A percentile compares a stretch with the other conserved stretches of the same genome.
phyloP scores from a whole-genome alignment of 2,329 filamentous ascomycete genomes.

The Trichoderma asperellum region DNA sequence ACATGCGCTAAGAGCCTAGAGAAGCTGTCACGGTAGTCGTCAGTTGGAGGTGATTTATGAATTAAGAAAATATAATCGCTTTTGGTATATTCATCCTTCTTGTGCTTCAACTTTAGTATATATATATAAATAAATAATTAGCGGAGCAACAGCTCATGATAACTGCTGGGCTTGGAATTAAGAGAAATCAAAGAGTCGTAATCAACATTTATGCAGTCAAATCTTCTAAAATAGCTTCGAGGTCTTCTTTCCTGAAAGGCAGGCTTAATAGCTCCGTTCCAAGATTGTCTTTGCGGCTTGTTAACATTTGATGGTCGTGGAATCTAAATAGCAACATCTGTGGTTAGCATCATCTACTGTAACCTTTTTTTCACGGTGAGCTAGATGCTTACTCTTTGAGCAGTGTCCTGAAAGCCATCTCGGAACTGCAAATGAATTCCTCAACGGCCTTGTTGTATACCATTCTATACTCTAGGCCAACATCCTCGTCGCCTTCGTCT shows the following conservation, averaged over 20 bases:
- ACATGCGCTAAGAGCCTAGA: background rate
- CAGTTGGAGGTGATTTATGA: background rate
- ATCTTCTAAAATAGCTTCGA: slow-evolving; percentile 88
- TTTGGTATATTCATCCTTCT: slow-evolving; percentile 8
- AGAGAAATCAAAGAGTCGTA: background rate
- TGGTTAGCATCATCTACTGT: background rate
- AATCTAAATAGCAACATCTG: slow-evolving; percentile 57
- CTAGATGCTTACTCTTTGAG: slow-evolving; percentile 75
- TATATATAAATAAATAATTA: background rate
- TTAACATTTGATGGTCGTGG: slow-evolving; percentile 97
- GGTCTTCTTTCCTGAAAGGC: slow-evolving; percentile 83
- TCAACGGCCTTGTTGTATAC: slow-evolving; percentile 95
- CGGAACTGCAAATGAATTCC: slow-evolving; percentile 95
- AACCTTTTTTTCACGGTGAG: too few species aligned
- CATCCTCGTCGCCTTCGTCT: slow-evolving; percentile 59
- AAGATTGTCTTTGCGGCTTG: slow-evolving; percentile 79
- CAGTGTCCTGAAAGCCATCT: slow-evolving; percentile 92
- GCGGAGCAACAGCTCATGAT: background rate
- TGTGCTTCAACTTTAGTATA: background rate
- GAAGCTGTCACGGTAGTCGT: background rate
- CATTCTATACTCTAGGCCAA: slow-evolving; percentile 85
- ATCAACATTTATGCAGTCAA: slow-evolving; percentile 36
- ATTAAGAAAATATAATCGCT: background rate
- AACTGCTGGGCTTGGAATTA: background rate
- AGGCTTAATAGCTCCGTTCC: slow-evolving; percentile 86